Base-by-base conservation (phyloP, 768 basidiomycete species). In the Lactifluus pinguis region DNA sequence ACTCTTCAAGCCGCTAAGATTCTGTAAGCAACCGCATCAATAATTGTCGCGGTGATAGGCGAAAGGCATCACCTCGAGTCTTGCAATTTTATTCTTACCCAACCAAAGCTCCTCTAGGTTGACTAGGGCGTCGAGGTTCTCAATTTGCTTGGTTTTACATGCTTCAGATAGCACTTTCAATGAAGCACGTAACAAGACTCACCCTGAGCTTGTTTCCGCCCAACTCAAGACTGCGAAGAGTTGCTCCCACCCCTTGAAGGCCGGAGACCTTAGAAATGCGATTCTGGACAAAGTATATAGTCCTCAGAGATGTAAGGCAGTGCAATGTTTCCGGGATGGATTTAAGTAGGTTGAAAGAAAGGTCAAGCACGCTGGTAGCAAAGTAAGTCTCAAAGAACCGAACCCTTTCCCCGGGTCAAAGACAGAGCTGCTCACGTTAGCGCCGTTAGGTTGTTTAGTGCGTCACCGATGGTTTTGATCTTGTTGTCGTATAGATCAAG, bases 401-500 rank as follows among this genome's bases (percentile, higher is more conserved):
- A 39, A 32, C 13, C 4, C 8, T 25, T 8, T 34, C 34, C 53
- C 19, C 15, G 32, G n/a, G 34, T 29, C 29, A 34, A 25, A 48
- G 19, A 47, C 25, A 49, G 30, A 42, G 19, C 11, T 2, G 74
- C 84, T 67, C 70, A 90, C 89, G 66, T 76, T 54, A 92, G 76
- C 36, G 78, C 77, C 5, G 72, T 70, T 47, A 85, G 68, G 38
- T 76, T 76, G 61, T 85, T 78, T 55, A 98, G 68, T 0, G 88
- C 86, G 62, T 83, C 76, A 0, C 82, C 87, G 19, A 90, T 71
- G 53, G 76, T 73, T 74, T 91, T 95, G 65, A 99, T 72, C 71
- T 92, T 87, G 76, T 99, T 99, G 72, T 99, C 97, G 70, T 98
- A 99, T 63, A 98, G 68, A 74, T 99, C 97, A 60, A 98, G 73